phyloP scores from a whole-genome alignment of 176 grass and related monocot species.

The Paspalum notatum region DNA sequence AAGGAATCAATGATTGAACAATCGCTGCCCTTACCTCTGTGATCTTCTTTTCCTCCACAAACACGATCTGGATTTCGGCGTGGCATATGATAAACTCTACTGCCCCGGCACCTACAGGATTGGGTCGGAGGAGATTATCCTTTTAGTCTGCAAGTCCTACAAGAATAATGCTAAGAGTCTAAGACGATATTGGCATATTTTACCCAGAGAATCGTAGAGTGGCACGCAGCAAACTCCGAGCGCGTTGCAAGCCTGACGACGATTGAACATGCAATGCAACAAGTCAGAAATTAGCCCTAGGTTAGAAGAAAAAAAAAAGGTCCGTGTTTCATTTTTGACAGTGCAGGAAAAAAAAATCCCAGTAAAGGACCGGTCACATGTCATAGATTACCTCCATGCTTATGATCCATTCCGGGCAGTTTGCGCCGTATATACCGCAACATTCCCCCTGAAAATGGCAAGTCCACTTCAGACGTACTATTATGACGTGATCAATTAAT shows the following conservation, averaged over 20 bases:
- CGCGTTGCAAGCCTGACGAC: slow-evolving; percentile 78
- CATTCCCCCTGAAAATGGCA: slow-evolving; percentile 52
- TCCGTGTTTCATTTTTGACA: background rate
- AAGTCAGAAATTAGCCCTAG: background rate
- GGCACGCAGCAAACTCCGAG: slow-evolving; percentile 88
- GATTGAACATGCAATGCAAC: background rate
- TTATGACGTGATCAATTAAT: too few relatives aligned
- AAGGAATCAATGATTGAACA: background rate
- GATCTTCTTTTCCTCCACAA: slow-evolving; percentile 86
- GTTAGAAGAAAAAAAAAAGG: background rate
- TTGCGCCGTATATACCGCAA: slow-evolving; percentile 81
- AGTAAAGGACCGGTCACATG: background rate
- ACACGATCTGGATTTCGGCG: slow-evolving; percentile 73
- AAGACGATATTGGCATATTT: background rate
- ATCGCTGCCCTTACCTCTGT: slow-evolving; percentile 50
- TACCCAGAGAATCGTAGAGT: slow-evolving; percentile 90
- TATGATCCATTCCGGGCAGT: slow-evolving; percentile 88
- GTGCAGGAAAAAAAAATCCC: background rate
- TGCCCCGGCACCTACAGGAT: slow-evolving; percentile 58
- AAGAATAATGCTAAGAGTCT: background rate
- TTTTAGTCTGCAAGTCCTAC: background rate
- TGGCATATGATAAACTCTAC: slow-evolving; percentile 91
- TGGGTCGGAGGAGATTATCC: background rate
- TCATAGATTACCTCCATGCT: slow-evolving; percentile 73
- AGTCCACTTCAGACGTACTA: background rate